Base-by-base conservation (phyloP, 1,284 basidiomycete genomes). In the Irpex lacteus region DNA sequence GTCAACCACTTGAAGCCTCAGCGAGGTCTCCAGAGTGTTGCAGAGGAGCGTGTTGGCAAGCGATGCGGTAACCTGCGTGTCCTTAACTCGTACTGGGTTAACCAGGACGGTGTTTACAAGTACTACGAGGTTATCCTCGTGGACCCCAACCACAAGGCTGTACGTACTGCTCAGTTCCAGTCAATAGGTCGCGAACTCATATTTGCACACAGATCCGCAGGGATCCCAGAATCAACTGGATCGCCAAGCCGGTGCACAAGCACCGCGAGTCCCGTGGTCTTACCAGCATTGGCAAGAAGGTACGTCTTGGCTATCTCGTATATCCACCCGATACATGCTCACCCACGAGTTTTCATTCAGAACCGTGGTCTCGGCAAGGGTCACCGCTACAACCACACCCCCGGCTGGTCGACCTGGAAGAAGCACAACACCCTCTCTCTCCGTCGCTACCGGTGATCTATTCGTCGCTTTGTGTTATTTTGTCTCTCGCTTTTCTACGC, bases 1-100 rank as follows among this genome's bases (percentile, higher is more conserved):
- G 93, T 99, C 76, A 98, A 97, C 87, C 96, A 99, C 79, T 89
- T 99, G 82, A 99, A 99, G 85, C 95, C 88, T 86, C 96, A 98
- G 82, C 91, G 97, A 71, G 90, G 96, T 68, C 85, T 98, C 75
- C 89, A 94, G 78, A 91, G 92, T 73, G 92, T 92, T 65, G 98
- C 98, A 63, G 98, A 99, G 85, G 98, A 99, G 86, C 94, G 98
- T 79, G 96, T 99, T 70, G 98, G 96, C 67, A 90, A 89, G 75
- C 90, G 97, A 74, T 99, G 97, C 78, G 95, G 95, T 64, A 98
- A 98, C 82, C 82, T 99, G 74, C 90, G 97, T 66, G 96, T 99
- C 65, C 80, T 96, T 73, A 96, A 98, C 87, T 98, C 96, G 65
- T 99, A 99, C 89, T 98, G 97, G 97, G 83, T 99, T 77, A 98